These are phyloP conservation scores for Cyberlindnera xishuangbannaensis DNA, from an alignment of 805 yeast species.

Conservation along the genomic window DNA sequence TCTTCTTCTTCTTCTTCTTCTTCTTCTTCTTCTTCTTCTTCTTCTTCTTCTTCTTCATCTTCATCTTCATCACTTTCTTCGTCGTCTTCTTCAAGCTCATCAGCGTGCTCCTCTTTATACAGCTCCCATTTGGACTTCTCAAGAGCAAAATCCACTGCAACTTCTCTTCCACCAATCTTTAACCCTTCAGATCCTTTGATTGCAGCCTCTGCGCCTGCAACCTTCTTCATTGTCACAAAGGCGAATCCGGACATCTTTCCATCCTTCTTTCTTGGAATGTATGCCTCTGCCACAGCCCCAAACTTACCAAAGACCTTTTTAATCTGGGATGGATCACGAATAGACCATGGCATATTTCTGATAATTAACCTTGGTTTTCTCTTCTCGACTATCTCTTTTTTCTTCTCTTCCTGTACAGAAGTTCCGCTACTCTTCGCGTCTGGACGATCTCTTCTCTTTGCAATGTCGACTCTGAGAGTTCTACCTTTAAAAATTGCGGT, in stretches of 20 bases:
- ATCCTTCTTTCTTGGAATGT: slow-evolving; percentile 80
- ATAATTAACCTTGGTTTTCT: slow-evolving; percentile 83
- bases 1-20: slow-evolving; percentile 15
- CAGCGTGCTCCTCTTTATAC: slow-evolving; percentile 40
- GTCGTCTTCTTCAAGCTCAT: slow-evolving; percentile 35
- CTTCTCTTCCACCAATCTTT: slow-evolving; percentile 83
- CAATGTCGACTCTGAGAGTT: slow-evolving; percentile 72
- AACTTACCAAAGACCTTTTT: slow-evolving; percentile 64
- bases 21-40: slow-evolving; percentile 26
- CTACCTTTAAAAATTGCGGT: slow-evolving; percentile 61
- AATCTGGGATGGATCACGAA: slow-evolving; percentile 69
- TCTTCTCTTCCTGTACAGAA: not conserved
- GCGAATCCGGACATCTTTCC: slow-evolving; percentile 95
- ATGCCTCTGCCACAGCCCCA: slow-evolving; percentile 85
- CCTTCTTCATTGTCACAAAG: slow-evolving; percentile 83
- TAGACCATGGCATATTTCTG: slow-evolving; percentile 95
- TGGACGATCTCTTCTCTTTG: slow-evolving; percentile 83
- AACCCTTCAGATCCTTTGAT: slow-evolving; percentile 68
- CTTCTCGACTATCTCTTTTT: slow-evolving; percentile 43
- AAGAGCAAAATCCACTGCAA: slow-evolving; percentile 90
- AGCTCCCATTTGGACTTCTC: slow-evolving; percentile 82
- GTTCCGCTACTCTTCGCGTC: slow-evolving; percentile 12
- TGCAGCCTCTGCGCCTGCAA: slow-evolving; percentile 72
- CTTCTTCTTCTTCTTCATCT: slow-evolving; percentile 29
- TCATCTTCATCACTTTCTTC: slow-evolving; percentile 31